Conservation (phyloP, 176 grass and related monocot species). For the Cymbopogon citratus region DNA sequence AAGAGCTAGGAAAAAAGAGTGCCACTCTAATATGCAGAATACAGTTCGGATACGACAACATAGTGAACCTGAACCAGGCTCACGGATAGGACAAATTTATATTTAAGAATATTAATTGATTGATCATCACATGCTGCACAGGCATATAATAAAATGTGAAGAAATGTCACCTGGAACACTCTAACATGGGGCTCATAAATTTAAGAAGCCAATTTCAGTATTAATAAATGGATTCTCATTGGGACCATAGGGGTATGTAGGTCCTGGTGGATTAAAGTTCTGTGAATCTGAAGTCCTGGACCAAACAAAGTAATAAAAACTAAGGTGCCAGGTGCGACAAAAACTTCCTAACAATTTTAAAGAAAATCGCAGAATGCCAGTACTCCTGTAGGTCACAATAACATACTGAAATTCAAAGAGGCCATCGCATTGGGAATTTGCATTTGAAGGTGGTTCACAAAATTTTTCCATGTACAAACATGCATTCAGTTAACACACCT, state of each 20-base stretch:
- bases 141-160: neutral
- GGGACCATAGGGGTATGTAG: neutral
- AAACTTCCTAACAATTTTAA: neutral
- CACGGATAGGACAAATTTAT: neutral
- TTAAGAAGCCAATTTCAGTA: conserved; percentile 15
- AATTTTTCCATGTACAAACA: too few species aligned
- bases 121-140: conserved; percentile 17
- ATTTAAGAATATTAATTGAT: conserved; percentile 17
- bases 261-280: neutral
- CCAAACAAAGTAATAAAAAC: neutral
- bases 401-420: neutral
- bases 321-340: neutral
- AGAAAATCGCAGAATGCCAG: neutral
- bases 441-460: neutral
- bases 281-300: neutral
- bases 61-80: conserved; percentile 6
- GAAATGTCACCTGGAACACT: conserved; percentile 8
- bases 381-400: neutral
- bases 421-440: neutral
- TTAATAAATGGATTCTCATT: conserved; percentile 15
- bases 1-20: neutral
- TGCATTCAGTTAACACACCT: too few species aligned
- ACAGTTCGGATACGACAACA: neutral
- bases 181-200: neutral
- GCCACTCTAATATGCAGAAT: neutral